Conservation (phyloP, 306 rosid species). For the Medicago lupulina region DNA sequence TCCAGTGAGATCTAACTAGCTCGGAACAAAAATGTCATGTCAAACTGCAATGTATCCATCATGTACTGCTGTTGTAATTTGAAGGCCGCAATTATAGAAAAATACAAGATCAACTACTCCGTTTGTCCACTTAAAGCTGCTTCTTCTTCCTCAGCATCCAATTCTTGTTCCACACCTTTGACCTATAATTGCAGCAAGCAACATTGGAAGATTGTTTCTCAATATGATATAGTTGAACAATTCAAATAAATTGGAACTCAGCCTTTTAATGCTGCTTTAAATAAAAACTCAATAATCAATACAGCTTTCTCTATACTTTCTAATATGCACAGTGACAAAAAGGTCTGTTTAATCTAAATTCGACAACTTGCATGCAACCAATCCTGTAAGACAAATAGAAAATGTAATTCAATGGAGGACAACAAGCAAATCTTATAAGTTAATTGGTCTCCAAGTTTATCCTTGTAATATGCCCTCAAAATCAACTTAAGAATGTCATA, state of each 20-base stretch:
- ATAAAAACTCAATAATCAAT: not conserved
- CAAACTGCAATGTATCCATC: conserved; percentile 36
- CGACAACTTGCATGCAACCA: not conserved
- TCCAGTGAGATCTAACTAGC: conserved; percentile 39
- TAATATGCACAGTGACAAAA: not conserved
- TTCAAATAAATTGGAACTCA: conserved; percentile 15
- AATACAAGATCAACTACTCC: conserved; percentile 51
- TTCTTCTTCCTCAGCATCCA: conserved; percentile 74
- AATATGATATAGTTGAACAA: not conserved
- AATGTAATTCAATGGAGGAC: not conserved
- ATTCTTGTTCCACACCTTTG: conserved; percentile 88
- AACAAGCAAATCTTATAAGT: not conserved
- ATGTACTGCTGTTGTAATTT: conserved; percentile 37
- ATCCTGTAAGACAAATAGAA: not conserved
- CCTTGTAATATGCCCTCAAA: not conserved
- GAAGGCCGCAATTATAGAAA: not conserved
- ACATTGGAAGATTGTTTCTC: conserved; percentile 12
- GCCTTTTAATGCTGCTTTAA: conserved; percentile 13
- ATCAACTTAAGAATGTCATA: not conserved
- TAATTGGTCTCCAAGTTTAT: not conserved
- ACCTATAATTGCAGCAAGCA: conserved; percentile 62
- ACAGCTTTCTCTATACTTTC: not conserved
- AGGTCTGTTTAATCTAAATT: not conserved
- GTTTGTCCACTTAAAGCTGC: conserved; percentile 58
- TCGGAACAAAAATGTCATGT: conserved; percentile 28